phyloP scores from a whole-genome alignment of 1,139 yeast species.

The Geotrichum phurueaensis region DNA sequence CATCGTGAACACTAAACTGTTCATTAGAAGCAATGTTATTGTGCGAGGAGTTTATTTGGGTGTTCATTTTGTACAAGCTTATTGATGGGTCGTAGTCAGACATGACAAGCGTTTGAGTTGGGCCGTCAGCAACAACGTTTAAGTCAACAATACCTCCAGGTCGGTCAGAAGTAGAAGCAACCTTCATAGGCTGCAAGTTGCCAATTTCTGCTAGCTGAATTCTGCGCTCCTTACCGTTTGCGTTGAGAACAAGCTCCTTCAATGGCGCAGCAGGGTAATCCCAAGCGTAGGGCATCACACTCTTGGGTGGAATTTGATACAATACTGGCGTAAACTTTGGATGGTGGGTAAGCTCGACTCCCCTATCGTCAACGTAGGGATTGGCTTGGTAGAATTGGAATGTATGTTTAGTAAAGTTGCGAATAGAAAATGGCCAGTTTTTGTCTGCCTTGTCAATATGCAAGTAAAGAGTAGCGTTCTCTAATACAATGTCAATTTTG shows the following conservation, averaged over 20 bases:
- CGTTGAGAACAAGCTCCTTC: slow-evolving; percentile 72
- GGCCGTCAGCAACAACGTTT: slow-evolving; percentile 95
- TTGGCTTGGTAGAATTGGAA: slow-evolving; percentile 81
- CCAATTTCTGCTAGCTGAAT: slow-evolving; percentile 92
- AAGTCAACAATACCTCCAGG: slow-evolving; percentile 58
- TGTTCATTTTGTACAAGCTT: slow-evolving; percentile 56
- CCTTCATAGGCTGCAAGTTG: slow-evolving; percentile 74
- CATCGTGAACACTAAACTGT: slow-evolving; percentile 48
- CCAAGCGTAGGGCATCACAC: slow-evolving; percentile 98
- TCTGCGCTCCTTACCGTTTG: slow-evolving; percentile 63
- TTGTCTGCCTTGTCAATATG: slow-evolving; percentile 66
- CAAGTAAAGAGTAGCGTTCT: slow-evolving; percentile 74
- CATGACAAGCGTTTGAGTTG: slow-evolving; percentile 80
- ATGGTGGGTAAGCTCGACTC: slow-evolving; percentile 41
- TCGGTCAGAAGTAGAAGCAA: slow-evolving; percentile 36
- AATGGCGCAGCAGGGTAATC: slow-evolving; percentile 89
- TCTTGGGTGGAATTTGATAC: slow-evolving; percentile 76
- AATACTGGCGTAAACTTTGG: slow-evolving; percentile 44
- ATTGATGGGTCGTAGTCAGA: slow-evolving; percentile 74
- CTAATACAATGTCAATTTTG: slow-evolving; percentile 67
- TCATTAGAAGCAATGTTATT: slow-evolving; percentile 16
- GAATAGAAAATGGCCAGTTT: slow-evolving; percentile 87
- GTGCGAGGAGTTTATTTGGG: background rate
- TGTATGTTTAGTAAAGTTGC: slow-evolving; percentile 82
- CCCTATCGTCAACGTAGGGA: slow-evolving; percentile 71